Conservation (phyloP, 2,329 filamentous ascomycete genomes). For the Aspergillus candidus region DNA sequence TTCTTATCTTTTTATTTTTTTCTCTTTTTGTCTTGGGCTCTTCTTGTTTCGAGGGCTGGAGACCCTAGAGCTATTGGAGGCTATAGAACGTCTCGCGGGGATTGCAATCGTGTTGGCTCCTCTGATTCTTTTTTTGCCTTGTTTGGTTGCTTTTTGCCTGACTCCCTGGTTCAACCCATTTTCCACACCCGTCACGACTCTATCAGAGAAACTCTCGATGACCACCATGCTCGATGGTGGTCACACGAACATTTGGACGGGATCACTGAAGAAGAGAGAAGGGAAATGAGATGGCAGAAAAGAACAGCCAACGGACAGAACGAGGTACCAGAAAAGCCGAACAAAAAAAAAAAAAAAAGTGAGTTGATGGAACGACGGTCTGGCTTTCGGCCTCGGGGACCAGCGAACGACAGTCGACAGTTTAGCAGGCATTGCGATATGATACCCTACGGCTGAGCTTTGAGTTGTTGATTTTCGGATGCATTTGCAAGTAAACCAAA, state of each 20-base stretch:
- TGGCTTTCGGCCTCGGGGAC: constrained; percentile 10
- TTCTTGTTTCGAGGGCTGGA: constrained; percentile 12
- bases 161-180: constrained; percentile 6
- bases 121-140: constrained; percentile 8
- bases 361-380: not conserved
- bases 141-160: constrained; percentile 7
- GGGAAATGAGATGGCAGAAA: no score
- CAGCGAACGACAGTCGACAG: constrained; percentile 31
- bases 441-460: constrained; percentile 39
- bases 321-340: not conserved
- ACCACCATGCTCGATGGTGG: no score
- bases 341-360: not conserved
- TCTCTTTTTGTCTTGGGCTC: constrained; percentile 6
- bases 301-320: no score
- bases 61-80: constrained; percentile 8
- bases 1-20: constrained; percentile 4
- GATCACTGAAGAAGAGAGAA: not conserved
- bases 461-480: constrained; percentile 18
- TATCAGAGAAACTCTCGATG: not conserved
- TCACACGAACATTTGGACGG: not conserved
- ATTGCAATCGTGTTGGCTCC: not conserved
- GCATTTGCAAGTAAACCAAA: constrained; percentile 15
- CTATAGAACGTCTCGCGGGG: constrained; percentile 11
- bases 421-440: constrained; percentile 40
- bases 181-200: constrained; percentile 1